These are phyloP conservation scores for Helianthus tuberosus DNA, from an alignment of 129 eudicot species.

Conservation along the genomic window DNA sequence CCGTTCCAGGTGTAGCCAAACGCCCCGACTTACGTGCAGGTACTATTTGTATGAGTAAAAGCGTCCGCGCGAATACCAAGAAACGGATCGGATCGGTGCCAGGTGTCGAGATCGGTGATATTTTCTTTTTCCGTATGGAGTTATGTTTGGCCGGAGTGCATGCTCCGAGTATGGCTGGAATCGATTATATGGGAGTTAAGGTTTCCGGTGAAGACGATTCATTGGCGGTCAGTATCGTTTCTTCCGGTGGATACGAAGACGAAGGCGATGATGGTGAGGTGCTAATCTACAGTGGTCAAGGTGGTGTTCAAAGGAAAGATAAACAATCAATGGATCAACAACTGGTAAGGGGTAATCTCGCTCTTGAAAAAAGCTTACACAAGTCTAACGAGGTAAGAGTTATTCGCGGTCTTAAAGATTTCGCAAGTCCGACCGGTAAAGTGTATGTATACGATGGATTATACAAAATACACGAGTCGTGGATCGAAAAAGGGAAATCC, in stretches of 20 bases:
- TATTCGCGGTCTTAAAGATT: constrained; percentile 78
- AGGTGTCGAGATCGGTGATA: constrained; percentile 84
- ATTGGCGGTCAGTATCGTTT: constrained; percentile 85
- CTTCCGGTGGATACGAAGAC: constrained; percentile 91
- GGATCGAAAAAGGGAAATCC: constrained; percentile 81
- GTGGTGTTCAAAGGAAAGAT: constrained; percentile 71
- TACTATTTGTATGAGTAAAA: constrained; percentile 58
- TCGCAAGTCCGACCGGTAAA: constrained; percentile 48
- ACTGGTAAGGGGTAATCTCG: constrained; percentile 90
- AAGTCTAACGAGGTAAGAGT: constrained; percentile 82
- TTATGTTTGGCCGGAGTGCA: constrained; percentile 81
- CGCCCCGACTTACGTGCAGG: constrained; percentile 70
- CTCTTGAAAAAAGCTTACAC: constrained; percentile 83
- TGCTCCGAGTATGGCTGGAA: constrained; percentile 90
- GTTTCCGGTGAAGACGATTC: constrained; percentile 71
- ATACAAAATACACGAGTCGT: constrained; percentile 73
- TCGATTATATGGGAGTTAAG: constrained; percentile 78
- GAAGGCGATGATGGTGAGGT: constrained; percentile 84
- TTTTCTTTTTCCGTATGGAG: constrained; percentile 91
- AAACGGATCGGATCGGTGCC: constrained; percentile 85
- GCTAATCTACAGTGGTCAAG: constrained; percentile 85
- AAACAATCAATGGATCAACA: constrained; percentile 67
- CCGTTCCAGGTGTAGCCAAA: constrained; percentile 29
- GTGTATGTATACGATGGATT: constrained; percentile 89
- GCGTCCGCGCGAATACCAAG: constrained; percentile 56